phyloP scores from a whole-genome alignment of 768 basidiomycete genomes.

The Naganishia onofrii region DNA sequence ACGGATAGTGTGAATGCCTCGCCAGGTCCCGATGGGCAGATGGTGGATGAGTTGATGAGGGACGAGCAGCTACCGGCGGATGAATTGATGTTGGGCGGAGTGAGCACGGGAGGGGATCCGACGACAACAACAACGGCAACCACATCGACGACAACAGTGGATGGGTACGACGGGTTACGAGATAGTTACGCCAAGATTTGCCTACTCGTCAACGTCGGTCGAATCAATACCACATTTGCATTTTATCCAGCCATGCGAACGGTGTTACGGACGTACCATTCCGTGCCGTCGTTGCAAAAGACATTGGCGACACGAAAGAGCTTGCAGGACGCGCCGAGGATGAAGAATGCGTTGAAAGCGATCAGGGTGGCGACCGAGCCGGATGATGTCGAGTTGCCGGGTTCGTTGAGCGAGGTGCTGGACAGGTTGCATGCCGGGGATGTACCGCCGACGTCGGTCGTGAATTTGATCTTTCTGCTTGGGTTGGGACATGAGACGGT shows the following conservation, averaged over 20 bases:
- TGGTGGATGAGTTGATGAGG: conserved; percentile 26
- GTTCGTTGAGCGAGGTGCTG: neutral
- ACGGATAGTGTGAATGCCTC: conserved; percentile 20
- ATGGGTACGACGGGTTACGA: conserved; percentile 32
- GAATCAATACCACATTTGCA: conserved; percentile 78
- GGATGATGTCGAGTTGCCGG: conserved; percentile 44
- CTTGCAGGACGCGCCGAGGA: conserved; percentile 59
- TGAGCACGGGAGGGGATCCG: conserved; percentile 3
- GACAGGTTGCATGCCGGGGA: conserved; percentile 48
- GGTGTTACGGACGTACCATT: conserved; percentile 71
- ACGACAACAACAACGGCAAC: too few species aligned
- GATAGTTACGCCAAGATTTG: conserved; percentile 32
- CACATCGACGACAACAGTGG: neutral
- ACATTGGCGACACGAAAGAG: conserved; percentile 59
- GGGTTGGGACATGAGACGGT: conserved; percentile 33
- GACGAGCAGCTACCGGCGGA: conserved; percentile 4
- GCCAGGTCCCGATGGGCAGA: neutral
- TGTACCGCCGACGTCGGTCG: conserved; percentile 68
- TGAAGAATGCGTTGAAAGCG: conserved; percentile 71
- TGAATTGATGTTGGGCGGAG: neutral
- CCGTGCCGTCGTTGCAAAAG: conserved; percentile 68
- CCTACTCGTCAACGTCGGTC: conserved; percentile 63
- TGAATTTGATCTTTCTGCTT: conserved; percentile 67
- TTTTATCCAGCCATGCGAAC: conserved; percentile 82
- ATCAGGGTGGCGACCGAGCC: conserved; percentile 61